Evolutionary conservation across 2,329 filamentous ascomycete genomes (phyloP), one percentile per base, ranked within the genome.

Genomic region (Cytospora leucostoma): DNA sequence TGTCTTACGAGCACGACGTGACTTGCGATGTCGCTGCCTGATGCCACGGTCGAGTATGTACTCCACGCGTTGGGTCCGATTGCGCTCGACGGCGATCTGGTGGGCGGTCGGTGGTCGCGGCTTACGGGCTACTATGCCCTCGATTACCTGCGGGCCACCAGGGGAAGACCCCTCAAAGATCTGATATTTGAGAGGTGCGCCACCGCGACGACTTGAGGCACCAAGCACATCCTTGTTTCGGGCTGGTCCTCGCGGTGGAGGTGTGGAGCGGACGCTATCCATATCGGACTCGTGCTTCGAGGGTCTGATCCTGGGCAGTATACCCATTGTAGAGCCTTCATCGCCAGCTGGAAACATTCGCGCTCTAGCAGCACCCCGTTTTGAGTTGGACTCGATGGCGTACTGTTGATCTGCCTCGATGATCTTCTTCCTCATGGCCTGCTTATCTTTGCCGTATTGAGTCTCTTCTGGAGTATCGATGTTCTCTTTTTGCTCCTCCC

Each of bases 41-140:
- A 94, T 78, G 35, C 89, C 88, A n/a, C 88, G 86, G 68, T 92
- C 88, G 17, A 95, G 83, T 58, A 92, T 91, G 70, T 93, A 89
- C 70, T 93, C 89, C n/a, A 94, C 91, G 7, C 91, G 87, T 70
- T 91, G 86, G 65, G 86, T 89, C 19, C 91, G 83, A 74, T 93
- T 93, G 61, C 88, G 84, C 74, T 93, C 90, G 1, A 95, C 89
- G 0, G 91, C 91, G 47, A 93, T 79, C 75, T 95, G 91, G 74
- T 95, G 91, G 40, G 90, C 89, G 0, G 91, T 95, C 0, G 92
- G 85, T 3, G 91, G 91, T 1, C 91, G 84, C 10, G 88, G 87
- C 71, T 92, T 88, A 63, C 85, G 79, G 21, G 80, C 79, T 44
- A 81, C 77, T n/a, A 84, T 80, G 15, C 80, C 80, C 63, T 88